phyloP scores from a whole-genome alignment of 2,329 filamentous ascomycete species.

The Hymenoscyphus linearis region DNA sequence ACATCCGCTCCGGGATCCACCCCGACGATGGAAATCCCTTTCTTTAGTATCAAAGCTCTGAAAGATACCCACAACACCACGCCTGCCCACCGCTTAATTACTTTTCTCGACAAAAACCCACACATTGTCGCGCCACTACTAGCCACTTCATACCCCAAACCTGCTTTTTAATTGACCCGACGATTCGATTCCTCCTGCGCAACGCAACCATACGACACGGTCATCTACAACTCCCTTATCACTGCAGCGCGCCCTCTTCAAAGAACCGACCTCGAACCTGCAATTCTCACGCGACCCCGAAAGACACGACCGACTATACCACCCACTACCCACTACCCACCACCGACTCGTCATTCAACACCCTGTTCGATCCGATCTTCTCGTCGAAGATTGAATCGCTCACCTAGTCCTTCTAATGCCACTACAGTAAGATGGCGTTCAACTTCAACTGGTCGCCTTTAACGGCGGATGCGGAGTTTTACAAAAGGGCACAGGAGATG shows the following conservation, averaged over 20 bases:
- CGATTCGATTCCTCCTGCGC: constrained; percentile 2
- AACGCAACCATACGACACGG: background rate
- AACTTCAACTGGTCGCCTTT: constrained; percentile 99
- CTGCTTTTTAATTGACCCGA: constrained; percentile 24
- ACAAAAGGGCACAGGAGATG: constrained; percentile 85
- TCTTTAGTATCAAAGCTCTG: background rate
- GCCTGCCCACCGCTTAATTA: constrained; percentile 2
- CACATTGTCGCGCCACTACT: background rate
- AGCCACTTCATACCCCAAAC: background rate
- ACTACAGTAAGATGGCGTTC: constrained; percentile 72
- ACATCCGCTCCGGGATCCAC: background rate
- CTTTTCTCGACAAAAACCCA: constrained; percentile 2
- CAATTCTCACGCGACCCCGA: constrained; percentile 22
- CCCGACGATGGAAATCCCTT: background rate
- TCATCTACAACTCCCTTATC: constrained; percentile 16
- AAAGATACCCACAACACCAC: constrained; percentile 3
- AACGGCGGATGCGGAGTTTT: constrained; percentile 88
- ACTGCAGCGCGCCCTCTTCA: no score
- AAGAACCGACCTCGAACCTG: no score
- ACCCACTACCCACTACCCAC: constrained; percentile 1
- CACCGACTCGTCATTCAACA: constrained; percentile 2
- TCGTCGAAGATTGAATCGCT: background rate
- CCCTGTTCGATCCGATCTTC: background rate
- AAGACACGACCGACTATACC: constrained; percentile 3
- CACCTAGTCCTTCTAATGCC: constrained; percentile 24